Conservation (phyloP, 148 eudicot genomes). For the Beta vulgaris region DNA sequence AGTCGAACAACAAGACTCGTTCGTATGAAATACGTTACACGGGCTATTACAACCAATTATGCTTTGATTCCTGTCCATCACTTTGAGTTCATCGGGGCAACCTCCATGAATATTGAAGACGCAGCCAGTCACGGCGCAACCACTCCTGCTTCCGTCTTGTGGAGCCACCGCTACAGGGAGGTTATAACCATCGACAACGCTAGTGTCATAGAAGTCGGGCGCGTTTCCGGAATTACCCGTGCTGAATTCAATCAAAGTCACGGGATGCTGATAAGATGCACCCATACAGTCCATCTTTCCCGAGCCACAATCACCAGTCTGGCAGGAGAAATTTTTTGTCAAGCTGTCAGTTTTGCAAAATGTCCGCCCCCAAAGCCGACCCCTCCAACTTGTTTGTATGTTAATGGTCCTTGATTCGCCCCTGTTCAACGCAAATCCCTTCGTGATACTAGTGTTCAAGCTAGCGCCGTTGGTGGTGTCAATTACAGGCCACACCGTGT, state of each 20-base stretch:
- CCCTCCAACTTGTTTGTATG: constrained; percentile 36
- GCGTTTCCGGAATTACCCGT: too few relatives aligned
- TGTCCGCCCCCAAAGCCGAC: constrained; percentile 61
- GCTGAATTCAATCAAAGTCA: constrained; percentile 44
- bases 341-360: constrained; percentile 38
- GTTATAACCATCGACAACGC: constrained; percentile 64
- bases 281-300: constrained; percentile 44
- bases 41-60: constrained; percentile 40
- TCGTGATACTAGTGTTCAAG: neutral
- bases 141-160: constrained; percentile 32
- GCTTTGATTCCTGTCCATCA: constrained; percentile 11
- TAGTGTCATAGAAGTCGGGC: constrained; percentile 28
- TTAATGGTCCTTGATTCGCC: constrained; percentile 34
- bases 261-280: constrained; percentile 19
- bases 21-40: constrained; percentile 36
- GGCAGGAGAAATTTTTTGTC: constrained; percentile 56
- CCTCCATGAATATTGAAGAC: constrained; percentile 30
- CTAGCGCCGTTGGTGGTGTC: neutral
- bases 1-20: constrained; percentile 43
- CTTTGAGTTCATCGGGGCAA: constrained; percentile 42
- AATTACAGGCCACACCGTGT: constrained; percentile 29
- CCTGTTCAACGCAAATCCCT: neutral
- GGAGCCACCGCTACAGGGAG: constrained; percentile 54
- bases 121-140: constrained; percentile 50
- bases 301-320: constrained; percentile 60